These are phyloP conservation scores for Silene vulgaris DNA, from an alignment of 179 eudicot species.

Conservation along the genomic window DNA sequence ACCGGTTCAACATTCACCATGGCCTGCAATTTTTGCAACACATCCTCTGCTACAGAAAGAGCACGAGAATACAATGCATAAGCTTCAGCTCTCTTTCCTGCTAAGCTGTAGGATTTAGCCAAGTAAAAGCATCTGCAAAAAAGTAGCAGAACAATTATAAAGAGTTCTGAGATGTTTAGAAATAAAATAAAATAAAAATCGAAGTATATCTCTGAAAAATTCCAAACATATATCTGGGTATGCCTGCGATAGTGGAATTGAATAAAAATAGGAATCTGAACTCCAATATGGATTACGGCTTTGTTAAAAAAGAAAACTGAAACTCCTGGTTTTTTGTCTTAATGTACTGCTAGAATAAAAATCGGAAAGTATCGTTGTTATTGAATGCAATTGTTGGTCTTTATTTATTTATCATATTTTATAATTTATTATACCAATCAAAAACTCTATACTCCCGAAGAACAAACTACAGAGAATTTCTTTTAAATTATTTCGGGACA, in stretches of 20 bases:
- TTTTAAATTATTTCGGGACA: too few species aligned
- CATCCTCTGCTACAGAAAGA: conserved; percentile 56
- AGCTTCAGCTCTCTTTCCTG: conserved; percentile 89
- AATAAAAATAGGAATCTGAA: too few species aligned
- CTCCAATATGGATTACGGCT: too few species aligned
- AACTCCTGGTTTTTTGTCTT: too few species aligned
- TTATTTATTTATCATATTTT: too few species aligned
- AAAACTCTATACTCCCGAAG: too few species aligned
- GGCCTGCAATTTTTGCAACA: conserved; percentile 50
- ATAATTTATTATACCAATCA: too few species aligned
- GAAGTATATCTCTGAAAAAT: not conserved
- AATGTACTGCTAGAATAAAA: too few species aligned
- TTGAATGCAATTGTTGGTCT: too few species aligned
- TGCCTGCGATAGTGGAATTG: not conserved
- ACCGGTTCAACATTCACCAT: conserved; percentile 55
- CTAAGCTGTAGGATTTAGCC: conserved; percentile 86
- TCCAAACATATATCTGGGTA: conserved; percentile 5
- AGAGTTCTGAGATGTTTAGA: not conserved
- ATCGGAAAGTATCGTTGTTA: too few species aligned
- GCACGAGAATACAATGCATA: conserved; percentile 75
- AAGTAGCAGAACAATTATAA: not conserved
- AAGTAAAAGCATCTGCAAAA: conserved; percentile 82
- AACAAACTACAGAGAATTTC: too few species aligned
- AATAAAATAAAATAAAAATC: not conserved
- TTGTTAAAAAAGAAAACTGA: too few species aligned